phyloP scores from a whole-genome alignment of 2,329 filamentous ascomycete genomes.

The Fusarium piperis region DNA sequence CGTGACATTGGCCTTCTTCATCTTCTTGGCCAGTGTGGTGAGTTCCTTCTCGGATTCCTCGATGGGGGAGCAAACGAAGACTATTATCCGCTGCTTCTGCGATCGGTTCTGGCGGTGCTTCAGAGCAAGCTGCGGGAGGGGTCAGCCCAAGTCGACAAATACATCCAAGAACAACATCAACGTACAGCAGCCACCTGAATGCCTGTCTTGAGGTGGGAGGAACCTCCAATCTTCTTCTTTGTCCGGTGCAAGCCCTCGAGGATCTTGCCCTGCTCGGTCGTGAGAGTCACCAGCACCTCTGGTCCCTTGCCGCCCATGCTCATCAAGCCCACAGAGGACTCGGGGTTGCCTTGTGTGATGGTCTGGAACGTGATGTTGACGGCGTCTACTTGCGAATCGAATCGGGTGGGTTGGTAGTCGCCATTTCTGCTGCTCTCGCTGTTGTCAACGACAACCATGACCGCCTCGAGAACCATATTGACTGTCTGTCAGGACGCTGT shows the following conservation, averaged over 20 bases:
- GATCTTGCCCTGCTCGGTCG: conserved; percentile 95
- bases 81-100: conserved; percentile 95
- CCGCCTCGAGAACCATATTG: conserved; percentile 98
- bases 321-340: conserved; percentile 97
- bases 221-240: conserved; percentile 88
- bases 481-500: conserved; percentile 46
- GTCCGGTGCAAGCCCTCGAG: conserved; percentile 91
- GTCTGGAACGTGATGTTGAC: conserved; percentile 95
- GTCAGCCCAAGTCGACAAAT: conserved; percentile 14
- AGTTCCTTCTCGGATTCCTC: conserved; percentile 90
- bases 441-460: conserved; percentile 99
- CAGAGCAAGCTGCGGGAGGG: conserved; percentile 77
- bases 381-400: conserved; percentile 95
- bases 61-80: conserved; percentile 94
- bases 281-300: conserved; percentile 95
- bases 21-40: conserved; percentile 90
- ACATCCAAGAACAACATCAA: conserved; percentile 14
- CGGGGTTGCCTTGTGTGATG: conserved; percentile 94
- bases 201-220: conserved; percentile 87
- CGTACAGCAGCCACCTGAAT: conserved; percentile 95
- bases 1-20: conserved; percentile 97
- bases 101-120: conserved; percentile 99
- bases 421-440: conserved; percentile 98
- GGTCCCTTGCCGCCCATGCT: conserved; percentile 99
- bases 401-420: conserved; percentile 89